Base-by-base conservation (phyloP, 2,329 filamentous ascomycete species). In the Didymella glomerata region DNA sequence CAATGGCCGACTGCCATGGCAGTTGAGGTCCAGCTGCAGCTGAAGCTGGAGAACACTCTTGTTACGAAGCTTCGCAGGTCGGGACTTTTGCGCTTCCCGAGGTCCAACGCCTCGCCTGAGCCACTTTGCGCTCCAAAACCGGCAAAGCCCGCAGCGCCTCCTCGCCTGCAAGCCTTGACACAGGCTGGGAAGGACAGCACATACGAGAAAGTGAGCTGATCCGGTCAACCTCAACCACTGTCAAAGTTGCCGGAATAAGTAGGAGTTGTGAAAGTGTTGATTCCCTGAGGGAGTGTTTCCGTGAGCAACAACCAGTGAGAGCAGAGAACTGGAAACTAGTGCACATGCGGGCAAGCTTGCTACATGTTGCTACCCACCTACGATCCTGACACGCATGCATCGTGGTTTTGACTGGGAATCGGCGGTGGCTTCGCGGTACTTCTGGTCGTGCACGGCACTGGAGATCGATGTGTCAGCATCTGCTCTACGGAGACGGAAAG, bases 301-400 rank as follows among this genome's bases (percentile, higher is more conserved):
- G 56, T 28, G 32, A n/a, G 16, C 18, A 36, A 4, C 41, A 36
- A 20, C 56, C 56, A 59, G 47, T 54, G 46, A 54, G 32, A 54
- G 6, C 24, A 30, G 32, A 54, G 32, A 54, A 2, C 24, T 24
- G 27, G 47, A 0, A 28, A 44, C 56, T 59, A 59, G 41, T 10
- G 41, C 32, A 7, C 30, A 59, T 59, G 34, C 50, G 56, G 56
- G 24, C 54, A 59, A 59, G 56, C 49, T 54, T 49, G 54, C 18
- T 34, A 54, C 46, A 51, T 25, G 13, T 46, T 51, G 41, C 41
- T 47, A 24, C 28, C 24, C 18, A 30, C 38, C n/a, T 41, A 20
- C 4, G 22, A 6, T n/a, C 36, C 36, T 40, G 18, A 5, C 36
- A 10, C n/a, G 10, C n/a, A 28, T 40, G 34, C 47, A 49, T 49